Evolutionary conservation across 495 filamentous ascomycete species (phyloP).

Genomic region (Durotheca rogersii): DNA sequence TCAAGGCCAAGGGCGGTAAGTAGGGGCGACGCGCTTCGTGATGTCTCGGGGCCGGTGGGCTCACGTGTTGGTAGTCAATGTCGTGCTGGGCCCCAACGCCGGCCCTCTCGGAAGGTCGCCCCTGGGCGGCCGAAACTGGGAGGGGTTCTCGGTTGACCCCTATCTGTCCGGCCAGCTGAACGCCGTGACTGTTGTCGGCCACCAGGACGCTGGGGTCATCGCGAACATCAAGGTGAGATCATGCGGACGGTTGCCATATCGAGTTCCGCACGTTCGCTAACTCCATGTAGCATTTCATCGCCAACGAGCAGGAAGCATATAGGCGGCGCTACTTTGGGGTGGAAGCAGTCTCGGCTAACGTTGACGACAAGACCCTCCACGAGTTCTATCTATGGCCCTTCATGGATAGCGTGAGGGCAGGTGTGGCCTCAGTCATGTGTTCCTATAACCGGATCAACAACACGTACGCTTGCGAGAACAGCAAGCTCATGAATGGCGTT

Average conservation of each 20-base stretch:
- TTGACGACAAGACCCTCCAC: conserved; percentile 68
- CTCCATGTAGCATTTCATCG: conserved; percentile 61
- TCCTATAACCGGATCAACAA: conserved; percentile 69
- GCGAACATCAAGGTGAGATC: conserved; percentile 55
- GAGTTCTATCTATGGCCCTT: conserved; percentile 75
- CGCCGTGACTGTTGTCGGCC: conserved; percentile 46
- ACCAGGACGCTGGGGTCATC: conserved; percentile 56
- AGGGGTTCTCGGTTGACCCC: conserved; percentile 52
- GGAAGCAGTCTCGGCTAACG: conserved; percentile 57
- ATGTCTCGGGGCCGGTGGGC: conserved; percentile 27
- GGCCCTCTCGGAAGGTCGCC: conserved; percentile 56
- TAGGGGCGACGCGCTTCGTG: not conserved
- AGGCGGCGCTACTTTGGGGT: conserved; percentile 52
- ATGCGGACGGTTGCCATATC: too few species aligned
- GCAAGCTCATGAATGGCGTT: conserved; percentile 59
- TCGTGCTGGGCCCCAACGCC: conserved; percentile 68
- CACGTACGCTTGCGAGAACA: conserved; percentile 65
- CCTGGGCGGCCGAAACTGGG: conserved; percentile 58
- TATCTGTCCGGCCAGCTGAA: conserved; percentile 51
- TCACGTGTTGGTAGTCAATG: conserved; percentile 64
- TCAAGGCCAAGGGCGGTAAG: conserved; percentile 56
- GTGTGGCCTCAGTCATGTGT: conserved; percentile 65
- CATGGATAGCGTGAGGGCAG: conserved; percentile 61
- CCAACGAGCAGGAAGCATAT: conserved; percentile 66
- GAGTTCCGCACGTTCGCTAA: too few species aligned